Evolutionary conservation across 2,329 filamentous ascomycete genomes (phyloP).

Genomic region (Colletotrichum sp.): DNA sequence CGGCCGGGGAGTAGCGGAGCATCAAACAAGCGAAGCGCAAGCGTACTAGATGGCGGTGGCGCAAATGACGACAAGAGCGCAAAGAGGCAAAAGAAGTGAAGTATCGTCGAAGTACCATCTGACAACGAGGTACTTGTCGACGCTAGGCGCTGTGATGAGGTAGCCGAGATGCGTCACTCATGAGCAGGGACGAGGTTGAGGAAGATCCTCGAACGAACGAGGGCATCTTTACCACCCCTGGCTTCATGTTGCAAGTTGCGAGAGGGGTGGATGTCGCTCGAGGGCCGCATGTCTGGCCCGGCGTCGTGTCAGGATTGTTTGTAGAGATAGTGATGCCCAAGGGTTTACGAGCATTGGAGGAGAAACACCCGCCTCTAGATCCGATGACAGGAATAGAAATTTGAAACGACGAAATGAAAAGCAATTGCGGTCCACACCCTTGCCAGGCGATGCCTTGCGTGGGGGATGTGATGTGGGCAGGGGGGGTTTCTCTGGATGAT

Average conservation of each 20-base stretch:
- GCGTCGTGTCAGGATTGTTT: not conserved
- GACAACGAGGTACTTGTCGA: constrained; percentile 10
- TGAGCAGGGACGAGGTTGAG: not conserved
- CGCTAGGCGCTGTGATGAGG: constrained; percentile 19
- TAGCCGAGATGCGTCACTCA: not conserved
- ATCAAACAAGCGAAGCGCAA: constrained; percentile 79
- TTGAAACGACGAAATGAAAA: constrained; percentile 1
- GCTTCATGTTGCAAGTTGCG: not conserved
- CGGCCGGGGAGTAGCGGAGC: constrained; percentile 44
- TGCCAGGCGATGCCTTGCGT: not conserved
- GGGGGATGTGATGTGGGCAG: not conserved
- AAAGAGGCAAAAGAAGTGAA: constrained; percentile 62
- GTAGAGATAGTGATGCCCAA: not conserved
- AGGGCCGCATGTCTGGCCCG: not conserved
- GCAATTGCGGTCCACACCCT: not conserved
- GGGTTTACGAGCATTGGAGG: not conserved
- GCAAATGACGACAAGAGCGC: constrained; percentile 66
- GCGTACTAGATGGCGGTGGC: constrained; percentile 67
- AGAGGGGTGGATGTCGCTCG: not conserved
- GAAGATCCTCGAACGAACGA: not conserved
- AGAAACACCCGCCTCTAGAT: not conserved
- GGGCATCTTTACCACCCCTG: not conserved
- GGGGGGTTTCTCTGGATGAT: not conserved
- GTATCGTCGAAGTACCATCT: constrained; percentile 27
- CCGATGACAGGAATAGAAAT: not conserved